Evolutionary conservation across 345 rosid species (phyloP).

Genomic region (Firmiana major): DNA sequence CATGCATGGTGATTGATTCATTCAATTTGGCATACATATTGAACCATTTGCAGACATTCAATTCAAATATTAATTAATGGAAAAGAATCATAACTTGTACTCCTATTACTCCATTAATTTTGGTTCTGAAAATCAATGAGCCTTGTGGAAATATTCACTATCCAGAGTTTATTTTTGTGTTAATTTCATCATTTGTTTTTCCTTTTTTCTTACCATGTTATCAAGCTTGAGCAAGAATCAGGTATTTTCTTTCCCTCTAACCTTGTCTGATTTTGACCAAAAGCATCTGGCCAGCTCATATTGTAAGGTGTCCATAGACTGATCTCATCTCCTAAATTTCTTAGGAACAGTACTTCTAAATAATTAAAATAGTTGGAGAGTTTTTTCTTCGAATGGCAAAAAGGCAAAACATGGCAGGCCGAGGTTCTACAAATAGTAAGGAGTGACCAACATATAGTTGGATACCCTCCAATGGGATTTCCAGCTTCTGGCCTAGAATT

Average conservation of each 20-base stretch:
- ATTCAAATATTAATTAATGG: constrained; percentile 6
- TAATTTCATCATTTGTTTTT: neutral
- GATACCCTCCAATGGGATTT: constrained; percentile 10
- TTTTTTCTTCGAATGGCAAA: neutral
- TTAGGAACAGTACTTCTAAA: neutral
- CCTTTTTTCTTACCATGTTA: neutral
- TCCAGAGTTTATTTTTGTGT: neutral
- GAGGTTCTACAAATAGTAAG: constrained; percentile 8
- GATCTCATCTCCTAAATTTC: neutral
- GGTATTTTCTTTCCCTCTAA: neutral
- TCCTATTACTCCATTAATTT: neutral
- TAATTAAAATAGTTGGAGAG: neutral
- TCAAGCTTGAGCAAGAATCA: neutral
- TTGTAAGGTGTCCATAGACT: neutral
- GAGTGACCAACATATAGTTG: neutral
- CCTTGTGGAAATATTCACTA: neutral
- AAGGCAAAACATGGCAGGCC: constrained; percentile 5
- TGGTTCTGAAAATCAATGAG: neutral
- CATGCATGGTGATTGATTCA: neutral
- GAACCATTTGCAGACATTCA: constrained; percentile 11
- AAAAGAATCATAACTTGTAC: neutral
- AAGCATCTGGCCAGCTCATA: constrained; percentile 1
- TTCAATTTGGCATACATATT: neutral
- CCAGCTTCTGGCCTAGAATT: constrained; percentile 7
- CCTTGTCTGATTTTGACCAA: constrained; percentile 2